A percentile compares a stretch with the other conserved stretches of the same genome.
These are phyloP conservation scores for Xylogone sp. DNA, from an alignment of 2,329 filamentous ascomycete species.

Conservation along the genomic window DNA sequence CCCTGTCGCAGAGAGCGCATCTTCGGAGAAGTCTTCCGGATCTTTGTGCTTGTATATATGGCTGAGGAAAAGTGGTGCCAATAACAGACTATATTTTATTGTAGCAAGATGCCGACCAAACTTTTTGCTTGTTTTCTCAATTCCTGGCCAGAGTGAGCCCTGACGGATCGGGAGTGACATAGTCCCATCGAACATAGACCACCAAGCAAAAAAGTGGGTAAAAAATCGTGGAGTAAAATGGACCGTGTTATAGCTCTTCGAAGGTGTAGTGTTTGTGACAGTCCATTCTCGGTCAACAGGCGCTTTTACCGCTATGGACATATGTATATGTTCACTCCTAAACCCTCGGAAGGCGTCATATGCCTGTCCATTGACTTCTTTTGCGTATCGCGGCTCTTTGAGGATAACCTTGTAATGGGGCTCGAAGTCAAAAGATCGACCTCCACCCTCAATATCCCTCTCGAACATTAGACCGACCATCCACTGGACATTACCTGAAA, in stretches of 20 bases:
- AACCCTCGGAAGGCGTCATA: slow-evolving; percentile 98
- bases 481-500: slow-evolving; percentile 95
- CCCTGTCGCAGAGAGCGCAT: slow-evolving; percentile 86
- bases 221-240: slow-evolving; percentile 95
- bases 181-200: slow-evolving; percentile 91
- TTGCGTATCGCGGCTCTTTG: slow-evolving; percentile 73
- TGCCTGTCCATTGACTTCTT: slow-evolving; percentile 46
- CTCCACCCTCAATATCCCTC: slow-evolving; percentile 63
- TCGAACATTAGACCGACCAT: slow-evolving; percentile 90
- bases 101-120: slow-evolving; percentile 97
- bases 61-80: slow-evolving; percentile 90
- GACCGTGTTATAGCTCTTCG: slow-evolving; percentile 91
- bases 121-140: slow-evolving; percentile 97
- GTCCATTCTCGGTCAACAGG: slow-evolving; percentile 86
- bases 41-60: slow-evolving; percentile 99
- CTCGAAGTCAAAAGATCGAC: slow-evolving; percentile 80
- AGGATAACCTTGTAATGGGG: slow-evolving; percentile 90
- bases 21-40: slow-evolving; percentile 75
- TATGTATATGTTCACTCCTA: slow-evolving; percentile 91
- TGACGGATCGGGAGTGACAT: slow-evolving; percentile 95
- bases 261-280: slow-evolving; percentile 68
- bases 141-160: slow-evolving; percentile 83
- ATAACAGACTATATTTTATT: slow-evolving; percentile 91
- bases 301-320: slow-evolving; percentile 87
- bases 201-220: slow-evolving; percentile 97